phyloP scores from a whole-genome alignment of 331 rosid genomes.

The Cucumis variabilis region DNA sequence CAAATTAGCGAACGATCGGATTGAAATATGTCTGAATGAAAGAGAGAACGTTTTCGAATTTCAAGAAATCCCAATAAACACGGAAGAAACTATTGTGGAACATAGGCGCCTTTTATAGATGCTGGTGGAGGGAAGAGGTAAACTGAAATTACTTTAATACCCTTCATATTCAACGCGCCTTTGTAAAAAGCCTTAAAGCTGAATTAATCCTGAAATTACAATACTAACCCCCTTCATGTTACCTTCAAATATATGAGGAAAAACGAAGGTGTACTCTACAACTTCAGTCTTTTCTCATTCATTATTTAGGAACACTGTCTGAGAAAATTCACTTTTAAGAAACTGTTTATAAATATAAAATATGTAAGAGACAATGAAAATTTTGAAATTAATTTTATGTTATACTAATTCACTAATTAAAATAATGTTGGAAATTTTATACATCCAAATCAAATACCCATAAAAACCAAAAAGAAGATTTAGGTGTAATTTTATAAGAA shows the following conservation, averaged over 20 bases:
- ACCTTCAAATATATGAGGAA: background rate
- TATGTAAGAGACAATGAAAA: no score
- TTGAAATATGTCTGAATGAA: background rate
- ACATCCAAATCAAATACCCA: no score
- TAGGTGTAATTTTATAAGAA: no score
- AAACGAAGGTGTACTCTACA: no score
- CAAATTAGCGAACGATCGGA: conserved; percentile 17
- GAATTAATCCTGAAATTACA: background rate
- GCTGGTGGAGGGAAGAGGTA: background rate
- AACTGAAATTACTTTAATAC: background rate
- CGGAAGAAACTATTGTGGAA: background rate
- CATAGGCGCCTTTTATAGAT: background rate
- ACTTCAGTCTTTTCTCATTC: no score
- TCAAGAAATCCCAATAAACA: background rate
- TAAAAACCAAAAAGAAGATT: no score
- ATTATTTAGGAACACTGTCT: no score
- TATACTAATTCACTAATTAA: no score
- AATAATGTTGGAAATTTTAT: no score
- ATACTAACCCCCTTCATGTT: background rate
- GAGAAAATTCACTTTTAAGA: no score
- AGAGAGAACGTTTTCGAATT: background rate
- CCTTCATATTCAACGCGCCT: background rate
- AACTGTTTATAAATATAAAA: no score
- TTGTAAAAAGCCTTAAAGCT: background rate
- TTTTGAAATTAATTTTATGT: no score